Base-by-base conservation (phyloP, 768 basidiomycete genomes). In the Royoungia palumana region DNA sequence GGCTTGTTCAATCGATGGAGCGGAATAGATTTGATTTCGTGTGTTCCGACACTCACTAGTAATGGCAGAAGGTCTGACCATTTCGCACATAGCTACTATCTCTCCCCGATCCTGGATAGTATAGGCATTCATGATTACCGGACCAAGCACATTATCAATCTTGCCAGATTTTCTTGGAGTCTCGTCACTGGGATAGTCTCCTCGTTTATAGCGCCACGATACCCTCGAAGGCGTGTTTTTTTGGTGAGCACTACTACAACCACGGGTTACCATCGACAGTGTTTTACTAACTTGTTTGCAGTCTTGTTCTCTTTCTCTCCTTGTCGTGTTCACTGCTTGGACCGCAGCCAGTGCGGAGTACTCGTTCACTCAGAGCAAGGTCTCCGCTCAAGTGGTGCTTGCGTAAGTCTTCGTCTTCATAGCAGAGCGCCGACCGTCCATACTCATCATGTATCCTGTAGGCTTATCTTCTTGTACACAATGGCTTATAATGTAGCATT, bases 111-210 rank as follows among this genome's bases (percentile, higher is more conserved):
- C 25, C 46, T 60, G 16, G 51, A 56, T 1, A 50, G 10, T 4
- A 46, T 59, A 19, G 58, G 58, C 0, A 47, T 60, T 24, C 58
- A 53, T 19, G 48, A 52, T 41, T 30, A 60, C 22, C 35, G 41
- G 22, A 56, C 46, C 13, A 60, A 59, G 24, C 51, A 60, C 24
- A 19, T 56, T 5, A 22, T 58, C 13, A 58, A 49, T 10, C 20
- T 60, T 9, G 35, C 48, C 19, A 48, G 5, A 10, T 13, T 3
- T 17, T 21, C 32, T 12, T 59, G 59, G 56, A 14, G 12, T 24
- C 22, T 55, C 14, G 10, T 61, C 10, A 50, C 21, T 27, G 34
- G 21, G 20, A 27, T 36, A 16, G 9, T 46, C 19, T 0, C 38
- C 6, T 47, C 58, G 7, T 40, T 59, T 1, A 36, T 21, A 6